Conservation (phyloP, 2,329 filamentous ascomycete genomes). For the Epichloe elymi region DNA sequence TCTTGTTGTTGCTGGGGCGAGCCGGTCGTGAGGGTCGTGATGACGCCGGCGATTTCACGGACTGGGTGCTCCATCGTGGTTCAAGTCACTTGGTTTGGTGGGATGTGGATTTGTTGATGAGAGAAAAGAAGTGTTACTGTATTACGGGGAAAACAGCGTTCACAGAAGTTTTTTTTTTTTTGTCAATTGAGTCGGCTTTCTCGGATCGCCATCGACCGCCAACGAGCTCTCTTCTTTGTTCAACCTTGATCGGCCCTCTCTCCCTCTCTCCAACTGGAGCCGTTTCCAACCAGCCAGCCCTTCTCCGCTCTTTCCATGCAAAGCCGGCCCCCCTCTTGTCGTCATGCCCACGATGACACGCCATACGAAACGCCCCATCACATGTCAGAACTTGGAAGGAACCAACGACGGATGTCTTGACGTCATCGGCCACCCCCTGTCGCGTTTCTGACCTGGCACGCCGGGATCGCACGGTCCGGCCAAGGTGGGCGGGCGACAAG, state of each 20-base stretch:
- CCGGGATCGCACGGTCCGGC: too few relatives aligned
- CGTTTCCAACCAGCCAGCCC: too few relatives aligned
- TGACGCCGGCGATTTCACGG: constrained; percentile 48
- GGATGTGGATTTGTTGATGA: background rate
- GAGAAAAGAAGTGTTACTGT: too few relatives aligned
- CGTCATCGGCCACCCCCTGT: background rate
- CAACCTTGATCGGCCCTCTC: too few relatives aligned
- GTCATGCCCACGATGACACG: too few relatives aligned
- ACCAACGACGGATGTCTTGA: background rate
- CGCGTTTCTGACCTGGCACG: too few relatives aligned
- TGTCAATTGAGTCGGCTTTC: background rate
- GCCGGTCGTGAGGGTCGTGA: constrained; percentile 55
- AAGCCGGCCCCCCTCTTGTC: too few relatives aligned
- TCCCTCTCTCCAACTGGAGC: too few relatives aligned
- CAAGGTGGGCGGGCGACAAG: too few relatives aligned
- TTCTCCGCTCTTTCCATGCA: too few relatives aligned
- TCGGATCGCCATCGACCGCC: background rate
- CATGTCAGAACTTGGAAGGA: background rate
- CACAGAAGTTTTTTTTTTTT: background rate
- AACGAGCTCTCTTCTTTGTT: too few relatives aligned
- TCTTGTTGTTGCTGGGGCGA: constrained; percentile 50
- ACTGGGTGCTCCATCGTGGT: constrained; percentile 17
- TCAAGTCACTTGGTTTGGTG: background rate
- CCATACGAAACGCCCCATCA: background rate
- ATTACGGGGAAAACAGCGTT: too few relatives aligned